phyloP scores from a whole-genome alignment of 2,329 filamentous ascomycete species.

The Paracoccidioides brasiliensis region DNA sequence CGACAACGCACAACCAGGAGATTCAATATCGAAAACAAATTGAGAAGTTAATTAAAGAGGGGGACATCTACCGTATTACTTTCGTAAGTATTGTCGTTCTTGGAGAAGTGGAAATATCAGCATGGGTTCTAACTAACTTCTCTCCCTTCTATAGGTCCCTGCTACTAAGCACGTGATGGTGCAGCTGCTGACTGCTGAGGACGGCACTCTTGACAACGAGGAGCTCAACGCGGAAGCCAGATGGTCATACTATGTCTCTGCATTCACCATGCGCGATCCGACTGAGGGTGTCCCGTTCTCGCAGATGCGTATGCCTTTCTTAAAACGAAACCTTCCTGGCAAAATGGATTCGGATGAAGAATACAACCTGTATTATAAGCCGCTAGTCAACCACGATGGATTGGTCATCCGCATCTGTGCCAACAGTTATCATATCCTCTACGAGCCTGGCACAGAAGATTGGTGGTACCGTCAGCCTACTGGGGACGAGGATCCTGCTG shows the following conservation, averaged over 20 bases:
- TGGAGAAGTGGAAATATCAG: not conserved
- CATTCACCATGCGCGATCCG: conserved; percentile 75
- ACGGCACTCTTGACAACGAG: conserved; percentile 62
- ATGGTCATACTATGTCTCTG: conserved; percentile 94
- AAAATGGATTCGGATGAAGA: conserved; percentile 50
- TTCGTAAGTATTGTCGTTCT: conserved; percentile 55
- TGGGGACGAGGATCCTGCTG: conserved; percentile 17
- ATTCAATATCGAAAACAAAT: conserved; percentile 83
- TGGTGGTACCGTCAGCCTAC: conserved; percentile 47
- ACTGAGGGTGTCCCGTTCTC: conserved; percentile 63
- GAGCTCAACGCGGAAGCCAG: conserved; percentile 49
- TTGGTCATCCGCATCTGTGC: conserved; percentile 61
- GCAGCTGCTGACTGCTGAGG: conserved; percentile 76
- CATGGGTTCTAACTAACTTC: conserved; percentile 16
- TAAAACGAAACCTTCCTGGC: conserved; percentile 56
- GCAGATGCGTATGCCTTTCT: conserved; percentile 53
- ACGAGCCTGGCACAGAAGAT: conserved; percentile 56
- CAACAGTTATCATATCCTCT: conserved; percentile 68
- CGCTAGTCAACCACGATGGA: conserved; percentile 51
- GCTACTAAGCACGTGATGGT: conserved; percentile 54
- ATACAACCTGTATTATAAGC: conserved; percentile 42
- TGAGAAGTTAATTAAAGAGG: conserved; percentile 84
- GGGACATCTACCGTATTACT: conserved; percentile 77
- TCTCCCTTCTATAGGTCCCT: conserved; percentile 41
- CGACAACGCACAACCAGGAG: conserved; percentile 81